Conservation (phyloP, 139 green algal species). For the Chlorokybus atmophyticus region DNA sequence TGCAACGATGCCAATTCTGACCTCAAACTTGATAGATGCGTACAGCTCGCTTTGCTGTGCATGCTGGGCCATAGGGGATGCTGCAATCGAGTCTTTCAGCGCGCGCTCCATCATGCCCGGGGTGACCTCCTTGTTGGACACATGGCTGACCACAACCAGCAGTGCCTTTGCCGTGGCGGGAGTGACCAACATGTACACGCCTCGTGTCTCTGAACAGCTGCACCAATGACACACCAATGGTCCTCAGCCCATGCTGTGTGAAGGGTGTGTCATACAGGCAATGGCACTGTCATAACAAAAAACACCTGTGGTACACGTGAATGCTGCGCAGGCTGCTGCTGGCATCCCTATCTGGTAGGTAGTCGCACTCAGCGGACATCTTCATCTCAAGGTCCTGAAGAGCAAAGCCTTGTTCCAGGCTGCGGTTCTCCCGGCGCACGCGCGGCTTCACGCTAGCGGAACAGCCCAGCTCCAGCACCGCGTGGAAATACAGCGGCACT, state of each 20-base stretch:
- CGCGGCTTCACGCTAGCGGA: conserved; percentile 38
- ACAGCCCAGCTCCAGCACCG: conserved; percentile 59
- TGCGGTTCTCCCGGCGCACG: background rate
- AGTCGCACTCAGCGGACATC: conserved; percentile 45
- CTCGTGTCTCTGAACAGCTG: conserved; percentile 25
- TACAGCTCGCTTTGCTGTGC: too few relatives aligned
- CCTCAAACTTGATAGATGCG: too few relatives aligned
- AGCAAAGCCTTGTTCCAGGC: conserved; percentile 34
- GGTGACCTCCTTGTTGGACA: conserved; percentile 38
- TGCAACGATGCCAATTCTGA: too few relatives aligned
- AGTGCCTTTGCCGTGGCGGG: conserved; percentile 29
- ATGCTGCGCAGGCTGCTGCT: conserved; percentile 44
- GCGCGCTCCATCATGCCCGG: conserved; percentile 28
- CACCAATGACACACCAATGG: too few relatives aligned
- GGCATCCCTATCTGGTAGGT: conserved; percentile 40
- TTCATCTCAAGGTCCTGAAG: conserved; percentile 55
- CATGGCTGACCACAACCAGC: conserved; percentile 44
- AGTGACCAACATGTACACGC: conserved; percentile 43
- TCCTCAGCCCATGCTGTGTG: too few relatives aligned
- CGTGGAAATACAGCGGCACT: conserved; percentile 45
- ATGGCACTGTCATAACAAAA: too few relatives aligned
- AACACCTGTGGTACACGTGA: conserved; percentile 45
- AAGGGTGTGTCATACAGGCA: too few relatives aligned
- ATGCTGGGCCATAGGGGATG: too few relatives aligned
- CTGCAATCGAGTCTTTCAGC: too few relatives aligned